Evolutionary conservation across 1,284 basidiomycete genomes (phyloP).

Genomic region (Cutaneotrichosporon cavernicola): DNA sequence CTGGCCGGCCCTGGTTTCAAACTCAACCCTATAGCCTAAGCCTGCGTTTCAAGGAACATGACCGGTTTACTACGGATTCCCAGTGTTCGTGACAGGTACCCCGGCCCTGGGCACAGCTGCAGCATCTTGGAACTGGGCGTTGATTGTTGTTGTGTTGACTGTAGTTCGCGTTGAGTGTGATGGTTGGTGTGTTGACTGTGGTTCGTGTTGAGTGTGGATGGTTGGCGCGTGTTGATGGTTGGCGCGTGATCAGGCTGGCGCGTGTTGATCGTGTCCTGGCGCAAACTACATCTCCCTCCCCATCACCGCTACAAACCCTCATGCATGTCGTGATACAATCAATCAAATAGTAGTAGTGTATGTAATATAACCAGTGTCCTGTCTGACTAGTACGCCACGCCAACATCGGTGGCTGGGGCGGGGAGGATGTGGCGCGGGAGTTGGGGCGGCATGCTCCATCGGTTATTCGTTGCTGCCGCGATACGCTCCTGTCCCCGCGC

Average conservation of each 20-base stretch:
- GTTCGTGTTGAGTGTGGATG: too few relatives aligned
- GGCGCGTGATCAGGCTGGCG: too few relatives aligned
- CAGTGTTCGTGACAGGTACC: neutral
- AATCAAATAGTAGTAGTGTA: neutral
- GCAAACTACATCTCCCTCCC: too few relatives aligned
- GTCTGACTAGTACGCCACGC: neutral
- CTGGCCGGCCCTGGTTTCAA: neutral
- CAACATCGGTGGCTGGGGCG: conserved; percentile 5
- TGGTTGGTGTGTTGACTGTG: too few relatives aligned
- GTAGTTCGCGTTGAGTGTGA: too few relatives aligned
- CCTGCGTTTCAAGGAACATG: neutral
- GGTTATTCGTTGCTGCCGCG: neutral
- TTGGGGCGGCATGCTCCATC: conserved; percentile 10
- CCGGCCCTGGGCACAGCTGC: neutral
- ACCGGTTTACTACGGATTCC: neutral
- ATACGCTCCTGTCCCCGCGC: neutral
- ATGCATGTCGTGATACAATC: conserved; percentile 4
- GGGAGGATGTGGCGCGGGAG: neutral
- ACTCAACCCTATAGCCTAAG: neutral
- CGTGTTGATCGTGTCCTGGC: too few relatives aligned
- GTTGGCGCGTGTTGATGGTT: too few relatives aligned
- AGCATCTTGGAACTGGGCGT: too few relatives aligned
- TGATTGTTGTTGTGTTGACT: too few relatives aligned
- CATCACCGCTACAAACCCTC: neutral
- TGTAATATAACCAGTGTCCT: conserved; percentile 1